phyloP scores from a whole-genome alignment of 768 basidiomycete species.

The Kwoniella mangroviensis region DNA sequence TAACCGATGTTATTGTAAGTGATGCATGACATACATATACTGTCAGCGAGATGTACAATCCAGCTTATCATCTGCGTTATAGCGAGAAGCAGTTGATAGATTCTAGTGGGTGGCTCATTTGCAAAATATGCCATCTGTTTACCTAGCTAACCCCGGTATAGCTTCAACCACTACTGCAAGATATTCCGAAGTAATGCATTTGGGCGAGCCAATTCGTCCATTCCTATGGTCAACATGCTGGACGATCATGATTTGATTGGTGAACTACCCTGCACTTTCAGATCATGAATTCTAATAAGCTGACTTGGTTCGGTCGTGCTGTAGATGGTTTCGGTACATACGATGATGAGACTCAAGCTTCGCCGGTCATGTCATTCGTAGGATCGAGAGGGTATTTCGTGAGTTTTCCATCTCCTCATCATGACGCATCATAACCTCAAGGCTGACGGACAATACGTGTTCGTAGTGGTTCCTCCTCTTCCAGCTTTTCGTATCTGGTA shows the following conservation, averaged over 20 bases:
- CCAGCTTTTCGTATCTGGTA: slow-evolving; percentile 92
- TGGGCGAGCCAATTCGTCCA: slow-evolving; percentile 84
- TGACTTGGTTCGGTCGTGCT: slow-evolving; percentile 10
- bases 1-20: slow-evolving; percentile 71
- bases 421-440: no score
- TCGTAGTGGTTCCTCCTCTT: slow-evolving; percentile 74
- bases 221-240: slow-evolving; percentile 68
- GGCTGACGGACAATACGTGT: not conserved
- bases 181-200: slow-evolving; percentile 86
- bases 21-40: no score
- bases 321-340: slow-evolving; percentile 53
- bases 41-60: no score
- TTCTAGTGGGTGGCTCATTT: slow-evolving; percentile 45
- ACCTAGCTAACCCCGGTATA: slow-evolving; percentile 55
- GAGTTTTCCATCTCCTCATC: slow-evolving; percentile 1
- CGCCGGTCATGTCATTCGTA: slow-evolving; percentile 63
- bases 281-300: not conserved
- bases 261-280: slow-evolving; percentile 64
- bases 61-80: not conserved
- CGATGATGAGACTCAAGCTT: slow-evolving; percentile 50
- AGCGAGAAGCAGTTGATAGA: slow-evolving; percentile 71
- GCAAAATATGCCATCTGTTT: not conserved
- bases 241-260: slow-evolving; percentile 62
- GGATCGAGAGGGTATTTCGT: slow-evolving; percentile 81
- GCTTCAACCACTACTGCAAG: slow-evolving; percentile 89